Percentiles rank a stretch among this genome's conserved stretches.
Conservation (phyloP, 176 grass and related monocot genomes). For the Calamus simplicifolius region DNA sequence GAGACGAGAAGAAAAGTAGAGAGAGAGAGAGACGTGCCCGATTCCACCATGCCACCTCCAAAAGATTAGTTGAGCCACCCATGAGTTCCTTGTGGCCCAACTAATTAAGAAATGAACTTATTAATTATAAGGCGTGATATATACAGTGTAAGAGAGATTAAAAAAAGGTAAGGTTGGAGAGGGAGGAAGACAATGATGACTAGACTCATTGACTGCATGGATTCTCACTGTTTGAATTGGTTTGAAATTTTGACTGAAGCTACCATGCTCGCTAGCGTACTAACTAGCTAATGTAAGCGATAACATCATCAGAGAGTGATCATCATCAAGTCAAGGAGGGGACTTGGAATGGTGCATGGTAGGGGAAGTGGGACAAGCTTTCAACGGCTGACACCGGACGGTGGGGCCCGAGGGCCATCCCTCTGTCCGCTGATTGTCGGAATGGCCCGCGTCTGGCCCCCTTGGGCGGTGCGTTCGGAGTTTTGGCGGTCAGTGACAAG, state of each 20-base stretch:
- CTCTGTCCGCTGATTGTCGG: too few relatives aligned
- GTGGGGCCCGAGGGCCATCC: not conserved
- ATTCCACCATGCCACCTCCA: not conserved
- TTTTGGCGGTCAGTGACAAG: too few relatives aligned
- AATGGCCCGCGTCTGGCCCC: too few relatives aligned
- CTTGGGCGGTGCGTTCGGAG: too few relatives aligned
- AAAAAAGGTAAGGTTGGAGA: not conserved
- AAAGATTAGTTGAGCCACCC: not conserved
- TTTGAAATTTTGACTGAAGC: not conserved
- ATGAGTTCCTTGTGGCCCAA: not conserved
- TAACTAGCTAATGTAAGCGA: not conserved
- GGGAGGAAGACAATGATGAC: not conserved
- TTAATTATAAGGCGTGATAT: not conserved
- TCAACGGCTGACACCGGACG: constrained; percentile 1
- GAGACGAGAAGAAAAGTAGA: not conserved
- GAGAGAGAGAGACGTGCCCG: constrained; percentile 7
- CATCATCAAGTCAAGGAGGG: not conserved
- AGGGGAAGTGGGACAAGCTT: too few relatives aligned
- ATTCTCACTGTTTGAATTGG: not conserved
- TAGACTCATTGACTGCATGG: not conserved
- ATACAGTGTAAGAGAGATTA: not conserved
- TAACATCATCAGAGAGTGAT: not conserved
- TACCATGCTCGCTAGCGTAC: not conserved
- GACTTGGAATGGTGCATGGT: not conserved
- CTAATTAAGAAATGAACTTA: not conserved